These are phyloP conservation scores for Diaporthe ampelina DNA, from an alignment of 2,329 filamentous ascomycete genomes.

Conservation along the genomic window DNA sequence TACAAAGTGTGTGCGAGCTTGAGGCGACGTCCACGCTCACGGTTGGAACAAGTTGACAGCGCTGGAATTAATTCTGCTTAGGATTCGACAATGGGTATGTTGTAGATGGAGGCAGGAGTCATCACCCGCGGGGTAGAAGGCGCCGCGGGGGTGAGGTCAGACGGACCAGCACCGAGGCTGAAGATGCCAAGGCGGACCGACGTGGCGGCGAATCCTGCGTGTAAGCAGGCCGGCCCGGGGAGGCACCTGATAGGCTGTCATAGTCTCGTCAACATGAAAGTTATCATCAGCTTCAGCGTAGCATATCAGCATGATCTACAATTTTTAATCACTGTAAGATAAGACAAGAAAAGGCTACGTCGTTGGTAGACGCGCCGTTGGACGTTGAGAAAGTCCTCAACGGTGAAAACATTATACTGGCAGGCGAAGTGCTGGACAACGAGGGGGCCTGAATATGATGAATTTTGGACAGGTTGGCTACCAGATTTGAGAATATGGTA, in stretches of 20 bases:
- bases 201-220: conserved; percentile 11
- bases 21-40: neutral
- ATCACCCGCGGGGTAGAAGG: neutral
- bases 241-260: conserved; percentile 8
- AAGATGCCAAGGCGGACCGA: conserved; percentile 14
- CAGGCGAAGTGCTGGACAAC: no score
- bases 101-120: neutral
- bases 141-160: neutral
- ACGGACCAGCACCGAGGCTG: conserved; percentile 18
- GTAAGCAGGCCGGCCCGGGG: neutral
- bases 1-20: neutral
- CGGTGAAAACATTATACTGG: neutral
- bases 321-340: neutral
- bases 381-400: neutral
- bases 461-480: neutral
- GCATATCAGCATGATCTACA: no score
- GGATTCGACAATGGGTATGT: neutral
- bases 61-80: no score
- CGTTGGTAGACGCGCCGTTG: neutral
- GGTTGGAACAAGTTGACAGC: neutral
- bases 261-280: neutral
- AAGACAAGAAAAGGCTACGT: neutral
- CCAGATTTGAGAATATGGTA: neutral
- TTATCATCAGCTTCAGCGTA: neutral
- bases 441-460: neutral